These are phyloP conservation scores for Fusarium vanettenii DNA, from an alignment of 2,329 filamentous ascomycete genomes.

Conservation along the genomic window DNA sequence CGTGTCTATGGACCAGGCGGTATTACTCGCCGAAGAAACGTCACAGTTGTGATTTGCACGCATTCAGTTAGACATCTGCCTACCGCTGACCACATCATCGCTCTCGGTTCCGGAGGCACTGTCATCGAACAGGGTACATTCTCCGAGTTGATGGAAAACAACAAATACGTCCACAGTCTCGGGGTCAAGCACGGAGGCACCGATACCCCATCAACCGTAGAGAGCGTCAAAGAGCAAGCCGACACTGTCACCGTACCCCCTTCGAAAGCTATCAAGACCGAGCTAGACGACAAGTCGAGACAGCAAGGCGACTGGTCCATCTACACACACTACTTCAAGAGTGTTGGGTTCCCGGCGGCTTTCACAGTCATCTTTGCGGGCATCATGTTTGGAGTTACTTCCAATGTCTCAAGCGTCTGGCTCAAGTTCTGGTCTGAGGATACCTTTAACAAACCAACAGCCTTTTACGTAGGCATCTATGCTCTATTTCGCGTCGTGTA, in stretches of 20 bases:
- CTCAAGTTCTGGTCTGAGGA: conserved; percentile 55
- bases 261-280: not conserved
- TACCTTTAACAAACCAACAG: conserved; percentile 29
- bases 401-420: conserved; percentile 52
- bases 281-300: conserved; percentile 39
- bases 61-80: conserved; percentile 49
- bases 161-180: conserved; percentile 54
- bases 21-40: conserved; percentile 50
- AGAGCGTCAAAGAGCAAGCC: not conserved
- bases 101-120: conserved; percentile 53
- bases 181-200: conserved; percentile 43
- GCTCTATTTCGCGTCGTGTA: conserved; percentile 35
- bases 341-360: conserved; percentile 33
- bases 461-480: conserved; percentile 49
- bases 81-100: conserved; percentile 59
- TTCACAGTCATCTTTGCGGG: conserved; percentile 35
- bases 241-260: not conserved
- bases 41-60: conserved; percentile 56
- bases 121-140: conserved; percentile 56
- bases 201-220: not conserved
- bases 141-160: conserved; percentile 42
- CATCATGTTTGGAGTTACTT: conserved; percentile 41
- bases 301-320: conserved; percentile 48
- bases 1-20: conserved; percentile 56
- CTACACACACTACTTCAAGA: conserved; percentile 51